These are phyloP conservation scores for Cystobasidium onofrii DNA, from an alignment of 768 basidiomycete species.

Conservation along the genomic window DNA sequence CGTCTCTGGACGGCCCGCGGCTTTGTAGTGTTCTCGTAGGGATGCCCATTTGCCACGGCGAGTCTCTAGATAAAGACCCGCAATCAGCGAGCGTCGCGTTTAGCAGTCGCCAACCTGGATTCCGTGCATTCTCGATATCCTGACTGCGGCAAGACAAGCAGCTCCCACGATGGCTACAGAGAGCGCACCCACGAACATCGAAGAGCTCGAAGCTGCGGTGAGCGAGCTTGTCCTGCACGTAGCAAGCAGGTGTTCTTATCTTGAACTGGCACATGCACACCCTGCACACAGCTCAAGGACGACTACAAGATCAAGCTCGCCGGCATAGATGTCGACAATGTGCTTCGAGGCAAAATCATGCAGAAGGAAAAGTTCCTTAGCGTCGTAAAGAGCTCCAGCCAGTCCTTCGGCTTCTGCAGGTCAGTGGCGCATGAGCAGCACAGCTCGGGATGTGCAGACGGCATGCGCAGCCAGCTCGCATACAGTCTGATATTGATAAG, in stretches of 20 bases:
- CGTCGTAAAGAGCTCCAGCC: slow-evolving; percentile 10
- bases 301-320: slow-evolving; percentile 32
- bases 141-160: too few species aligned
- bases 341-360: slow-evolving; percentile 33
- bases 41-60: neutral
- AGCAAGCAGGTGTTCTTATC: neutral
- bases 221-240: neutral
- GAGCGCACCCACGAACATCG: slow-evolving; percentile 5
- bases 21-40: neutral
- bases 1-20: neutral
- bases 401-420: slow-evolving; percentile 36
- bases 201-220: slow-evolving; percentile 21
- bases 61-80: neutral
- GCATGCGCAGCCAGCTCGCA: neutral
- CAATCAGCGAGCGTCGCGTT: neutral
- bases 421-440: slow-evolving; percentile 7
- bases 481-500: neutral
- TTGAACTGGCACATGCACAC: neutral
- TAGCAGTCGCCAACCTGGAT: neutral
- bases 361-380: slow-evolving; percentile 30
- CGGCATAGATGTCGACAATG: slow-evolving; percentile 35
- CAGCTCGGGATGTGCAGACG: neutral
- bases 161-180: slow-evolving; percentile 1
- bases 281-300: slow-evolving; percentile 10
- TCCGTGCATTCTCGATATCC: too few species aligned